Evolutionary conservation across 768 basidiomycete genomes (phyloP).

Genomic region (Lactifluus echinatus): DNA sequence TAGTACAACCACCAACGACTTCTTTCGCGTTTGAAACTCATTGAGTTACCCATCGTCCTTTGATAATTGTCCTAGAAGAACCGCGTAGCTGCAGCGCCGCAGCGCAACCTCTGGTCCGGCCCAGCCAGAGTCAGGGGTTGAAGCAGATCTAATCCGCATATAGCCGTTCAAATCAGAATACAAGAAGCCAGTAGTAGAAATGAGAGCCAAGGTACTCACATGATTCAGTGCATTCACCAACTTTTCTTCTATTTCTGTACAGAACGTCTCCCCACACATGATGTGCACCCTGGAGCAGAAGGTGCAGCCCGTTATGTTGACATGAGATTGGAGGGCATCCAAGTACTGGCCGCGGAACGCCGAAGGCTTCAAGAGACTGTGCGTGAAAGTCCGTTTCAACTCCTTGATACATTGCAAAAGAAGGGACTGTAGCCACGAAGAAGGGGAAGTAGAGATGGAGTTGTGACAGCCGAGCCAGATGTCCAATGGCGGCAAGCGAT

Average conservation of each 20-base stretch:
- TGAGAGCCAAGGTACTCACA: background rate
- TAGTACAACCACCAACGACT: too few species aligned
- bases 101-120: too few species aligned
- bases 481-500: slow-evolving; percentile 1
- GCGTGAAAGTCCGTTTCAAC: background rate
- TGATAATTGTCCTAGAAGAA: too few species aligned
- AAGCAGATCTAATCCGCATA: background rate
- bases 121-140: background rate
- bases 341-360: background rate
- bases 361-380: background rate
- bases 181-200: background rate
- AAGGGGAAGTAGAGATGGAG: background rate
- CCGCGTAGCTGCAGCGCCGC: too few species aligned
- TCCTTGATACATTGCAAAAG: background rate
- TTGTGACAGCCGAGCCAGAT: slow-evolving; percentile 6
- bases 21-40: too few species aligned
- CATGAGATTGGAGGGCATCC: background rate
- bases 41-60: too few species aligned
- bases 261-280: background rate
- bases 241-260: background rate
- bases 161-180: background rate
- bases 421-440: background rate
- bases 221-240: background rate
- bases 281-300: slow-evolving; percentile 7
- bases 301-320: background rate